Evolutionary conservation across 768 basidiomycete species (phyloP).

Genomic region (Pleurotus pulmonarius): DNA sequence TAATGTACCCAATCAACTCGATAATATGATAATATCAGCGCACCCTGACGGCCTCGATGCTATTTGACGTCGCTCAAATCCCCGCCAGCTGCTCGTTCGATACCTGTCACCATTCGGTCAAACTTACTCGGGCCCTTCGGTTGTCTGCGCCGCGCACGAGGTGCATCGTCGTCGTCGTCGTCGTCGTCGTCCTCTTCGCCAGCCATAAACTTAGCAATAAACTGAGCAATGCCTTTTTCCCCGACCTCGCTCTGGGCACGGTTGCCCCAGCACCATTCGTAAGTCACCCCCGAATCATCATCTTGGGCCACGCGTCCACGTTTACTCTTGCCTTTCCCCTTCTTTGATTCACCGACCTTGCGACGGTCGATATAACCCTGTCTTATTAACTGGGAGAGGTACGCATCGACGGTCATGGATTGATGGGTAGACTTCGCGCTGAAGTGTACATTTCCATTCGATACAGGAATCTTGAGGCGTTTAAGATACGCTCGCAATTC

Average conservation of each 20-base stretch:
- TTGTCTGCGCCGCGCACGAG: slow-evolving; percentile 13
- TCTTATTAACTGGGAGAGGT: slow-evolving; percentile 57
- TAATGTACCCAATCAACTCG: neutral
- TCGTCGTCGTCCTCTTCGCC: slow-evolving; percentile 26
- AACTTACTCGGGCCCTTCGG: slow-evolving; percentile 31
- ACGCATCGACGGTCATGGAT: slow-evolving; percentile 56
- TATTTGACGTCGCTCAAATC: slow-evolving; percentile 27
- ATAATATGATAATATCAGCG: neutral
- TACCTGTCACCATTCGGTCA: slow-evolving; percentile 46
- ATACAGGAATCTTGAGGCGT: slow-evolving; percentile 58
- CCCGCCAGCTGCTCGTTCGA: slow-evolving; percentile 65
- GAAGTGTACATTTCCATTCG: slow-evolving; percentile 43
- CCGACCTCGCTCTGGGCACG: slow-evolving; percentile 81
- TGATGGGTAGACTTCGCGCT: slow-evolving; percentile 47
- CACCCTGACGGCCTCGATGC: neutral
- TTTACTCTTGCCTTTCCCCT: slow-evolving; percentile 38
- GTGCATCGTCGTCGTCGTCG: slow-evolving; percentile 30
- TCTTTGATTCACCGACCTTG: slow-evolving; percentile 41
- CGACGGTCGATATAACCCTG: slow-evolving; percentile 79
- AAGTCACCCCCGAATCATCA: slow-evolving; percentile 26
- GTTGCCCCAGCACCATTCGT: slow-evolving; percentile 71
- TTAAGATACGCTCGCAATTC: slow-evolving; percentile 71
- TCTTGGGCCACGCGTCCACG: slow-evolving; percentile 48
- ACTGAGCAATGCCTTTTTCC: slow-evolving; percentile 68
- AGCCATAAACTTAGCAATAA: slow-evolving; percentile 81